These are phyloP conservation scores for Saccharomycopsis malanga DNA, from an alignment of 805 yeast genomes.

Conservation along the genomic window DNA sequence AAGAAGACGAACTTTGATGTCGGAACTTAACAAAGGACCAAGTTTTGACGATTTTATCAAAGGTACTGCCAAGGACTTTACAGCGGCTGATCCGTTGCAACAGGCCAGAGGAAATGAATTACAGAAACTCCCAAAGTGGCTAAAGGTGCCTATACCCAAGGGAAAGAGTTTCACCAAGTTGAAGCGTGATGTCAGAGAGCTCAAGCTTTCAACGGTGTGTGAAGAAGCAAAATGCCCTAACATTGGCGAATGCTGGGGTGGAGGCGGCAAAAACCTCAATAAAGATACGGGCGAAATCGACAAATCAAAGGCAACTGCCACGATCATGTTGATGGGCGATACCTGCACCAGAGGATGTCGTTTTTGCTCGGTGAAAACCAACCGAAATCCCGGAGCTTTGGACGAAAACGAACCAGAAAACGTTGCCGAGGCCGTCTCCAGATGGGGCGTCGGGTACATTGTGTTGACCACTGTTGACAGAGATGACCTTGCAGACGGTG, in stretches of 20 bases:
- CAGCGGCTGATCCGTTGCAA: constrained; percentile 65
- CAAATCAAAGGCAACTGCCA: constrained; percentile 89
- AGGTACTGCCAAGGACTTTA: constrained; percentile 64
- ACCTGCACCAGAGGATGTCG: constrained; percentile 99
- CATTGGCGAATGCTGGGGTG: constrained; percentile 99
- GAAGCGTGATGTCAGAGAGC: constrained; percentile 80
- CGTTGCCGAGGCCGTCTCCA: constrained; percentile 92
- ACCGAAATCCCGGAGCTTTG: constrained; percentile 75
- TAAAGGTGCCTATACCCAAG: constrained; percentile 94
- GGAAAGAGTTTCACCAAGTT: constrained; percentile 77
- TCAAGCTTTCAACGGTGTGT: constrained; percentile 90
- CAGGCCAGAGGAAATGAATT: constrained; percentile 53
- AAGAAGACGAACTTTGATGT: constrained; percentile 10
- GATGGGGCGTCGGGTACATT: constrained; percentile 98
- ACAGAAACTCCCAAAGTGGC: constrained; percentile 83
- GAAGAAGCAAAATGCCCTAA: constrained; percentile 99
- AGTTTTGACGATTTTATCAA: constrained; percentile 84
- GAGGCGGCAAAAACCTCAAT: constrained; percentile 45
- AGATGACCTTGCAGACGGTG: constrained; percentile 91
- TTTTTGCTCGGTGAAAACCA: constrained; percentile 94
- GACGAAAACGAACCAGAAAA: constrained; percentile 97
- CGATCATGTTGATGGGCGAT: constrained; percentile 97
- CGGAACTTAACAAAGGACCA: constrained; percentile 50
- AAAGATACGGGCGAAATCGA: constrained; percentile 19
- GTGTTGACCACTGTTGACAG: constrained; percentile 96